Conservation (phyloP, 1,284 basidiomycete genomes). For the Somion occarium region DNA sequence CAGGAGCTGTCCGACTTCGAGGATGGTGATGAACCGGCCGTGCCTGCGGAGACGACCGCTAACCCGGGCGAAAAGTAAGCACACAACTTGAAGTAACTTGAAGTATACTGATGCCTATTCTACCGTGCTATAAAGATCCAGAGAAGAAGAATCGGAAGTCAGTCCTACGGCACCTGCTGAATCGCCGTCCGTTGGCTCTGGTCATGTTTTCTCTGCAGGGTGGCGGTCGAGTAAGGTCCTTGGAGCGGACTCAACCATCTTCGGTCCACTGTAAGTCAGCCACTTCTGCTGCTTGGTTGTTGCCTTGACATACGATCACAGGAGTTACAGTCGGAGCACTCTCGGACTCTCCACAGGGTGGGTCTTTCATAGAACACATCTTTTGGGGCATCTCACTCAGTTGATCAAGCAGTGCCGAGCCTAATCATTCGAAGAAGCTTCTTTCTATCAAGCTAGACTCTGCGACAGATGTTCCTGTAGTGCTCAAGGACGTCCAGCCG, state of each 20-base stretch:
- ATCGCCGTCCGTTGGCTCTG: neutral
- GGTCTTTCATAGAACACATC: too few relatives aligned
- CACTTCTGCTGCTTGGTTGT: too few relatives aligned
- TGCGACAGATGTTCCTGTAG: conserved; percentile 16
- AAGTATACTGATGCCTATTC: conserved; percentile 5
- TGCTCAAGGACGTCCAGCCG: conserved; percentile 21
- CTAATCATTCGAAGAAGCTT: neutral
- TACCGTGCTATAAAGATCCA: neutral
- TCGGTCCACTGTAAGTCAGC: conserved; percentile 33
- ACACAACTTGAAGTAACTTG: conserved; percentile 7
- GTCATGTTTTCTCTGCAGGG: neutral
- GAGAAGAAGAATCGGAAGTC: neutral
- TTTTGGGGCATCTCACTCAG: too few relatives aligned
- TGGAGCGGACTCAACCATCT: conserved; percentile 24
- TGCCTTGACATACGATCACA: too few relatives aligned
- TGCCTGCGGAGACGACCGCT: neutral
- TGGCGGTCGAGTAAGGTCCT: conserved; percentile 11
- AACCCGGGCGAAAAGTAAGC: neutral
- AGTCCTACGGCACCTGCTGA: neutral
- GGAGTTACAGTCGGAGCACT: too few relatives aligned
- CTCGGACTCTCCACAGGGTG: too few relatives aligned
- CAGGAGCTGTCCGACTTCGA: neutral
- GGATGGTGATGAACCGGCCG: neutral
- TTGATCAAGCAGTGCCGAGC: too few relatives aligned
- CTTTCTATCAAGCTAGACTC: conserved; percentile 13